Base-by-base conservation (phyloP, 2,329 filamentous ascomycete species). In the Exophiala sp. region DNA sequence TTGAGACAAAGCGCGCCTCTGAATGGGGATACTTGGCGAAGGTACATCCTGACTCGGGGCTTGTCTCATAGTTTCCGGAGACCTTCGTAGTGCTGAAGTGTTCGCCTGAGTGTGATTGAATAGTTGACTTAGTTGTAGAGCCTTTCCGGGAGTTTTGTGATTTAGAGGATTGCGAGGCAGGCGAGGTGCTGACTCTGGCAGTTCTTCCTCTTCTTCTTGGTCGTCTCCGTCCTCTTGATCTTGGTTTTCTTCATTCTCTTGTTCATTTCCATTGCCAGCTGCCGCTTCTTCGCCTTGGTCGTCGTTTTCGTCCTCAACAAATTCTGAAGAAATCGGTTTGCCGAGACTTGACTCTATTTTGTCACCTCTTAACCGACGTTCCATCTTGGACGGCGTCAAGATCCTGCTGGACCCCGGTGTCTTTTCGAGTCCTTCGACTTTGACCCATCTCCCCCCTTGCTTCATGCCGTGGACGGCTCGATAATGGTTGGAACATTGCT, bases 401-500 rank as follows among this genome's bases (percentile, higher is more conserved):
- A 56, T 33, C n/a, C 49, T 49, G 36, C 50, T 54, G 11, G 47
- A 47, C 5, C 48, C 52, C 9, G 54, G 50, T 7, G 52, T 55
- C 34, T 44, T 55, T 46, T 62, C 57, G n/a, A 50, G 41, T 16
- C 34, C 50, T 5, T 49, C 47, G 21, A 54, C 40, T 21, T 54
- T 57, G 29, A 59, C 39, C 52, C 57, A 61, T 47, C 24, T 57
- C 3, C 58, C 55, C 16, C 47, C 47, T 21, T 48, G 38, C 36
- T 55, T 57, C 40, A 38, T 52, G 21, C 47, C 47, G n/a, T 59
- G 62, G 21, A 59, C 43, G n/a, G 53, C 44, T 29, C 61, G 60
- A 51, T 59, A 65, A 38, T 61, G 59, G 14, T 61, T 62, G 1
- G 62, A 58, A 52, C 63, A 65, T 47, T 65, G 63, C 29, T 62